A percentile compares a stretch with the other conserved stretches of the same genome.
phyloP scores from a whole-genome alignment of 2,329 filamentous ascomycete species.

The Trichoderma harzianum region DNA sequence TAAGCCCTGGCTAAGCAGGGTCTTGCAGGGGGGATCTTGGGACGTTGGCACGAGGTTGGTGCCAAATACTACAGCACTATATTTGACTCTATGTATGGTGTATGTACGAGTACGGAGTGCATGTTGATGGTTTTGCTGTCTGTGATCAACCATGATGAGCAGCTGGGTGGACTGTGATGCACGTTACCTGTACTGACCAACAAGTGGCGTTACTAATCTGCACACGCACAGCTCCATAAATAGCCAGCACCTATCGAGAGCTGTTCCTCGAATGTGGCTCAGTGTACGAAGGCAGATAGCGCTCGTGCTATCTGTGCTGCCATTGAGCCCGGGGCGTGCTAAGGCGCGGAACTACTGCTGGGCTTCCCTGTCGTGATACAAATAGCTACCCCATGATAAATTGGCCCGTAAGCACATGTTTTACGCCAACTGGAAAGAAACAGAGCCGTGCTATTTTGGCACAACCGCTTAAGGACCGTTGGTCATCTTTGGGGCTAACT shows the following conservation, averaged over 20 bases:
- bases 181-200: neutral
- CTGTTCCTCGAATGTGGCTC: neutral
- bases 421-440: neutral
- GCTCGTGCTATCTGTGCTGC: neutral
- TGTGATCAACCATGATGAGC: neutral
- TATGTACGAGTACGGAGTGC: neutral
- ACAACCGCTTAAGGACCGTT: neutral
- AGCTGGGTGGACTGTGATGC: neutral
- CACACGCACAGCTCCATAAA: neutral
- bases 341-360: neutral
- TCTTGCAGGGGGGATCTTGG: neutral
- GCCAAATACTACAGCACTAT: neutral
- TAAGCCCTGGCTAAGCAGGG: neutral
- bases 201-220: neutral
- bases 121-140: neutral
- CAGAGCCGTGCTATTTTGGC: conserved; percentile 8
- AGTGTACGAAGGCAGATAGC: neutral
- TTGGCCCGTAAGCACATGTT: neutral
- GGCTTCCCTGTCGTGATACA: neutral
- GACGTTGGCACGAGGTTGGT: neutral
- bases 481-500: neutral
- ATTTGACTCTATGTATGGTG: too few relatives aligned
- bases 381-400: neutral
- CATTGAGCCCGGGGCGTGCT: neutral
- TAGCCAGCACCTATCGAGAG: conserved; percentile 5